Conservation (phyloP, 257 asterid species). For the Solanum peruvianum region DNA sequence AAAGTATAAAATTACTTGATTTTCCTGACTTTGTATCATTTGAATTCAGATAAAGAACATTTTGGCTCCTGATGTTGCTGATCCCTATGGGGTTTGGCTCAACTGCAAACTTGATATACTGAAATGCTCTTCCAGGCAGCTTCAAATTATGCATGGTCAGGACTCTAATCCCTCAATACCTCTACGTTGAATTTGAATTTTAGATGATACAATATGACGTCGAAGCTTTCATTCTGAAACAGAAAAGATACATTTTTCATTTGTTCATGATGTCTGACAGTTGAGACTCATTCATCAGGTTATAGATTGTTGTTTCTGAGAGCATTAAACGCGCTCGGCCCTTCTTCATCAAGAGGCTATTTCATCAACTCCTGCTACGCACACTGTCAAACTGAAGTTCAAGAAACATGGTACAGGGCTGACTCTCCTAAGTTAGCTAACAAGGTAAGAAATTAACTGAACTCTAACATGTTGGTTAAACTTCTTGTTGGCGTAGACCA, state of each 20-base stretch:
- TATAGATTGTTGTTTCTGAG: slow-evolving; percentile 21
- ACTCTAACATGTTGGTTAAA: not conserved
- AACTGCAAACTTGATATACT: slow-evolving; percentile 49
- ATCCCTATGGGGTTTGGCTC: slow-evolving; percentile 68
- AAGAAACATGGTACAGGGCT: slow-evolving; percentile 50
- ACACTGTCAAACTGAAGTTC: slow-evolving; percentile 82
- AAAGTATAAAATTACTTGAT: not conserved
- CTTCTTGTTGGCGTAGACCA: not conserved
- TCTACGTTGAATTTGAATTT: not conserved
- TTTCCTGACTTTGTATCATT: not conserved
- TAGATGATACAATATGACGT: fast-evolving
- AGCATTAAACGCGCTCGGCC: slow-evolving; percentile 35
- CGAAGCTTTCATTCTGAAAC: too few species aligned
- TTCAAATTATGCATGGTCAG: slow-evolving; percentile 55
- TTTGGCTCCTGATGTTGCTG: slow-evolving; percentile 69
- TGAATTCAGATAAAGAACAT: slow-evolving; percentile 51
- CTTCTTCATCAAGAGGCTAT: slow-evolving; percentile 52
- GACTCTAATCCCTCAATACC: not conserved
- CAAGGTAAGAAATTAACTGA: slow-evolving; percentile 25
- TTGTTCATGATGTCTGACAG: not conserved
- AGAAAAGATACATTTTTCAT: not conserved
- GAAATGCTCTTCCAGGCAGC: slow-evolving; percentile 52
- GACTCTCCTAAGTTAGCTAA: slow-evolving; percentile 50
- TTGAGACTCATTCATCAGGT: not conserved
- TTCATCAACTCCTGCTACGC: slow-evolving; percentile 82